Evolutionary conservation across 2,329 filamentous ascomycete species (phyloP).

Genomic region (Lecanosticta acicola): DNA sequence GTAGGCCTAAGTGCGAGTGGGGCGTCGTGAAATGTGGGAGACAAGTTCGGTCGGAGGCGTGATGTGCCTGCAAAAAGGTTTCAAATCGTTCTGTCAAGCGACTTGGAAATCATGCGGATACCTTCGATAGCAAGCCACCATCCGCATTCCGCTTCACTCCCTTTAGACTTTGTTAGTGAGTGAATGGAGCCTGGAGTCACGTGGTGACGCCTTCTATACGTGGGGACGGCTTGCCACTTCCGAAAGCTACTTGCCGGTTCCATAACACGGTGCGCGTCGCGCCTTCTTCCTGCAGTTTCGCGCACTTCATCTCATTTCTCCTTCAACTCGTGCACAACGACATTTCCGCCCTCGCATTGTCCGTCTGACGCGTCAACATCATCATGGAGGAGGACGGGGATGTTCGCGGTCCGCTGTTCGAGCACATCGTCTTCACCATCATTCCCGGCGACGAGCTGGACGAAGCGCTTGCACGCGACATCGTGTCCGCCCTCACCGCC

Average conservation of each 20-base stretch:
- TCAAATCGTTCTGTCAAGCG: too few relatives aligned
- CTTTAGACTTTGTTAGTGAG: too few relatives aligned
- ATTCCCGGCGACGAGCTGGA: slow-evolving; percentile 35
- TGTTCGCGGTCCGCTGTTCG: slow-evolving; percentile 31
- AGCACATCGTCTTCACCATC: slow-evolving; percentile 38
- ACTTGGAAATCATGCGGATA: too few relatives aligned
- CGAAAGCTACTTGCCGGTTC: neutral
- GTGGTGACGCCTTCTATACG: neutral
- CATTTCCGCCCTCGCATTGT: neutral
- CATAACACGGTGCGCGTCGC: neutral
- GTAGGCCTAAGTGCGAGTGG: too few relatives aligned
- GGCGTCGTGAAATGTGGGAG: too few relatives aligned
- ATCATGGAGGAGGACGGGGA: slow-evolving; percentile 16
- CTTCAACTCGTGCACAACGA: neutral
- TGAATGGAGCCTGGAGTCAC: neutral
- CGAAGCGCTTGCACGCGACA: slow-evolving; percentile 39
- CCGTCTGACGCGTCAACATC: neutral
- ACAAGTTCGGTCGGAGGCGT: too few relatives aligned
- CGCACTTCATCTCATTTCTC: neutral
- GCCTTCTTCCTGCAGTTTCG: neutral
- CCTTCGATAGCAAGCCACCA: too few relatives aligned
- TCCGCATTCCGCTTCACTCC: too few relatives aligned
- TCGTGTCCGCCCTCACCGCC: slow-evolving; percentile 35
- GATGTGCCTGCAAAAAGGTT: too few relatives aligned
- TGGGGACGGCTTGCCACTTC: neutral